Percentiles rank a stretch among this genome's conserved stretches.
These are phyloP conservation scores for Coelastrella sp. DNA, from an alignment of 139 green algal species.

Conservation along the genomic window DNA sequence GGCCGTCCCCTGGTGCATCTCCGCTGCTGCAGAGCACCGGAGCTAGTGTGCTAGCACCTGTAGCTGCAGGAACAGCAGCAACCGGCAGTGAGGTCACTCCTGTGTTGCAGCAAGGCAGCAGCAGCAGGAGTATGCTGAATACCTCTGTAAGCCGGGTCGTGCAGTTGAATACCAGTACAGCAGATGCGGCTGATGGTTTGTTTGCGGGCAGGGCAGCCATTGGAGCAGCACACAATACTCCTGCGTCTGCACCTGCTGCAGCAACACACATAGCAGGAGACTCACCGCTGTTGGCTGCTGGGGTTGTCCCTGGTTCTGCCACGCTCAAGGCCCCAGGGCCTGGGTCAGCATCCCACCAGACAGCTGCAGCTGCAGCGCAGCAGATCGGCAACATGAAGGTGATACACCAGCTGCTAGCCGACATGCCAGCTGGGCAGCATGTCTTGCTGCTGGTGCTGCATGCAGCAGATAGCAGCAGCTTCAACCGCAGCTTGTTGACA, in stretches of 20 bases:
- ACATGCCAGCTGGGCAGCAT: constrained; percentile 27
- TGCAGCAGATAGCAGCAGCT: constrained; percentile 44
- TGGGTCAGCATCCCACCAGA: neutral
- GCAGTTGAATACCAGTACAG: neutral
- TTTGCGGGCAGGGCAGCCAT: neutral
- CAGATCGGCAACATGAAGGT: neutral
- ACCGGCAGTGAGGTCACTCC: neutral
- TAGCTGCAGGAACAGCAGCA: neutral
- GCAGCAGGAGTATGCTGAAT: constrained; percentile 2
- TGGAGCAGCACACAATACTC: constrained; percentile 8
- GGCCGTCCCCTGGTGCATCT: neutral
- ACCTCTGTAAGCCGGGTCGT: neutral
- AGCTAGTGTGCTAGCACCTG: neutral
- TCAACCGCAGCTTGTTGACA: constrained; percentile 25
- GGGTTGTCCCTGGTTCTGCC: neutral
- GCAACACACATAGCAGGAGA: neutral
- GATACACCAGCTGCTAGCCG: constrained; percentile 31
- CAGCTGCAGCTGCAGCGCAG: constrained; percentile 17
- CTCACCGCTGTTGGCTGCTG: no score
- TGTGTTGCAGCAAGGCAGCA: neutral
- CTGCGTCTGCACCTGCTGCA: constrained; percentile 23
- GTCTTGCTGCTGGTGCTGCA: constrained; percentile 42
- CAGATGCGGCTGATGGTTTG: neutral
- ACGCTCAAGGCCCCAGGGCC: neutral
- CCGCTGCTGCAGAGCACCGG: neutral